Conservation (phyloP, 192 early-diverging fungal species). For the Coemansia furcata region DNA sequence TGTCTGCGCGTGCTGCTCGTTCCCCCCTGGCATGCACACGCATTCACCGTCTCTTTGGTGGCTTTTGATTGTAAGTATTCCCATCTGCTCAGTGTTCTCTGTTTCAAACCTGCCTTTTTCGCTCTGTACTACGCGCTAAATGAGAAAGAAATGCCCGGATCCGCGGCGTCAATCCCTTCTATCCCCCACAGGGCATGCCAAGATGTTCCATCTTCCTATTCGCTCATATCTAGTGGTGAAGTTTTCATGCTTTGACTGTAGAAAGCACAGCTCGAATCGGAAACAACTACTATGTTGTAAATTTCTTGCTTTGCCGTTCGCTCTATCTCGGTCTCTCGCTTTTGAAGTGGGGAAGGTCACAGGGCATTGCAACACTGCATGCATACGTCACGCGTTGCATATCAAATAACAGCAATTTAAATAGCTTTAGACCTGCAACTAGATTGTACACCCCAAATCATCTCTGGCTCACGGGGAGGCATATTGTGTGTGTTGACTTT, state of each 20-base stretch:
- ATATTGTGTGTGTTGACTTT: not conserved
- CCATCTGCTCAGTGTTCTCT: not conserved
- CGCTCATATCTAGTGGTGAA: not conserved
- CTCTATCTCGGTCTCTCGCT: not conserved
- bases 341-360: not conserved
- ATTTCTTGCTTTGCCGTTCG: not conserved
- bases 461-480: not conserved
- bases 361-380: not conserved
- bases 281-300: not conserved
- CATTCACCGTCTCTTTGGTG: conserved; percentile 1
- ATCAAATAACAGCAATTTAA: not conserved
- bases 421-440: not conserved
- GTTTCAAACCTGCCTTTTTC: not conserved
- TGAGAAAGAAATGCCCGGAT: not conserved
- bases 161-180: not conserved
- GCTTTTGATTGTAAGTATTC: not conserved
- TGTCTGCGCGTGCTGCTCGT: not conserved
- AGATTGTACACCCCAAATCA: not conserved
- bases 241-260: not conserved
- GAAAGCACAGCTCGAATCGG: not conserved
- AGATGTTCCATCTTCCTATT: not conserved
- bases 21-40: not conserved
- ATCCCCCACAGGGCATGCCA: not conserved
- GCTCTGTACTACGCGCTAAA: not conserved
- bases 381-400: conserved; percentile 1